Evolutionary conservation across 2,329 filamentous ascomycete genomes (phyloP).

Genomic region (Scedosporium dehoogii): DNA sequence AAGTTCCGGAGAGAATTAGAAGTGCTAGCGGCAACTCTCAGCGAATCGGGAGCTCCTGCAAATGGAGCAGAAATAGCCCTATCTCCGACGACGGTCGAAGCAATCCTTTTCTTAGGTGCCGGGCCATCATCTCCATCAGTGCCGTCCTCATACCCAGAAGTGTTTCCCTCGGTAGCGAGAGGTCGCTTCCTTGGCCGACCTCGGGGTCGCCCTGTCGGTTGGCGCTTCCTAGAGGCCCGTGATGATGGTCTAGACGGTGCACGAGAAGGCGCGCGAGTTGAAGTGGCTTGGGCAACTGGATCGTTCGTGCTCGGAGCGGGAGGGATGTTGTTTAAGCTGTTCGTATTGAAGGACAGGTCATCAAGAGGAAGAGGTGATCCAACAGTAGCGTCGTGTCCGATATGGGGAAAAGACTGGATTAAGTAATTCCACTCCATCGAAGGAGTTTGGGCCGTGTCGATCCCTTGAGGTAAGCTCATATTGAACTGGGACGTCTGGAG

Average conservation of each 20-base stretch:
- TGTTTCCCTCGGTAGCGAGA: constrained; percentile 43
- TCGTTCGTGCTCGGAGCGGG: background rate
- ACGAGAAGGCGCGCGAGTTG: background rate
- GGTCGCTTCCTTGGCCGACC: constrained; percentile 47
- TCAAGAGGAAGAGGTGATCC: constrained; percentile 3
- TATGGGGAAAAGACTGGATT: constrained; percentile 57
- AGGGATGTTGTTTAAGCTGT: background rate
- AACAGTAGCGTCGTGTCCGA: constrained; percentile 19
- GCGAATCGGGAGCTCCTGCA: constrained; percentile 63
- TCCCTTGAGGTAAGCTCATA: constrained; percentile 11
- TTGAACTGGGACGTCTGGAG: constrained; percentile 7
- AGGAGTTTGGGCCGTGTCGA: constrained; percentile 31
- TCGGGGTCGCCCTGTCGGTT: constrained; percentile 43
- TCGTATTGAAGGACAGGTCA: background rate
- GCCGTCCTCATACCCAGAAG: constrained; percentile 62
- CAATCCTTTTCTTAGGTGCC: constrained; percentile 59
- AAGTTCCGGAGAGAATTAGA: constrained; percentile 80
- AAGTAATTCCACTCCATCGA: constrained; percentile 71
- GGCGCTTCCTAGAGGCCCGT: constrained; percentile 41
- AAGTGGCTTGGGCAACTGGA: background rate
- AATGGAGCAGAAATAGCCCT: constrained; percentile 65
- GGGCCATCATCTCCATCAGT: constrained; percentile 49
- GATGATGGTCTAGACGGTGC: constrained; percentile 47
- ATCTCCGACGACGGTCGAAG: constrained; percentile 56
- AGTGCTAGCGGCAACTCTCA: constrained; percentile 84